A percentile compares a stretch with the other conserved stretches of the same genome.
These are phyloP conservation scores for Isoetes engelmannii DNA, from an alignment of 83 land plant genomes.

Conservation along the genomic window DNA sequence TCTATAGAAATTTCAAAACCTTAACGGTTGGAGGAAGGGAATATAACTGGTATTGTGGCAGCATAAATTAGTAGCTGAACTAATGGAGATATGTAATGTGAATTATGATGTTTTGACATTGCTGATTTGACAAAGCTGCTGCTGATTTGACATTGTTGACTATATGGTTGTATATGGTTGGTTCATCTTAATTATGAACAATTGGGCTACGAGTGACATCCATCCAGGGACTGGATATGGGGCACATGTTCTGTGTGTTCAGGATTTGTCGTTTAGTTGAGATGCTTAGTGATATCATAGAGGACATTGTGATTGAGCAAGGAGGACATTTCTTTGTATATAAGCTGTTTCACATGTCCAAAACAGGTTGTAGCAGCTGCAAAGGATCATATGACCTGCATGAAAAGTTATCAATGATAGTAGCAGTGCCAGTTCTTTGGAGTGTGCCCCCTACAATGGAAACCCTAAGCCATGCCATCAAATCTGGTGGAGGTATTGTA, in stretches of 20 bases:
- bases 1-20: too few species aligned
- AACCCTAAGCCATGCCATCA: conserved; percentile 73
- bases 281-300: conserved; percentile 95
- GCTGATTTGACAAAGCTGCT: too few species aligned
- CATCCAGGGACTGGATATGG: conserved; percentile 72
- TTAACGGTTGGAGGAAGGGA: too few species aligned
- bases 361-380: conserved; percentile 75
- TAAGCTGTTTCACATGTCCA: background rate
- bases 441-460: conserved; percentile 94
- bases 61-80: too few species aligned
- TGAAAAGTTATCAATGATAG: conserved; percentile 84
- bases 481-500: conserved; percentile 91
- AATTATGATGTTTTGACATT: too few species aligned
- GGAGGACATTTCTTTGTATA: conserved; percentile 73
- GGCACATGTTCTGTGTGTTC: conserved; percentile 80
- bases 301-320: conserved; percentile 82
- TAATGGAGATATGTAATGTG: too few species aligned
- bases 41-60: too few species aligned
- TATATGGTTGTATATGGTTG: too few species aligned
- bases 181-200: too few species aligned
- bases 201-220: too few species aligned
- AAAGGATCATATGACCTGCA: conserved; percentile 72
- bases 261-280: conserved; percentile 96
- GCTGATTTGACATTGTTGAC: too few species aligned
- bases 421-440: conserved; percentile 90